phyloP scores from a whole-genome alignment of 495 filamentous ascomycete species.

The Usnea hakonensis region DNA sequence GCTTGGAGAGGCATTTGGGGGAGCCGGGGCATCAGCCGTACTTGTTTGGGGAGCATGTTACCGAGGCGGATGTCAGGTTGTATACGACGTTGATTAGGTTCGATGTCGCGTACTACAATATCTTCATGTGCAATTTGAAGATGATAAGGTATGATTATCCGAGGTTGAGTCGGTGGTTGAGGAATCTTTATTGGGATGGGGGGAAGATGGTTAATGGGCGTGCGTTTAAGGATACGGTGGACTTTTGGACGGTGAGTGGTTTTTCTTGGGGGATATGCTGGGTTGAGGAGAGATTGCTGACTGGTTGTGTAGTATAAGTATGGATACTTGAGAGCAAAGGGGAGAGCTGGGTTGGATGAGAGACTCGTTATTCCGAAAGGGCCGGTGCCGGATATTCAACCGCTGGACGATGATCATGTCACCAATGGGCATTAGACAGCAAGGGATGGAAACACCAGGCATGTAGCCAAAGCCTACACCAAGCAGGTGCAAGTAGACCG shows the following conservation, averaged over 20 bases:
- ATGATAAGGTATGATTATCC: slow-evolving; percentile 68
- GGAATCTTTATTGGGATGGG: slow-evolving; percentile 62
- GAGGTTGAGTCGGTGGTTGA: slow-evolving; percentile 58
- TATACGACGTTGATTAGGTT: slow-evolving; percentile 61
- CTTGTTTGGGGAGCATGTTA: slow-evolving; percentile 55
- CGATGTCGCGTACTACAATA: slow-evolving; percentile 59
- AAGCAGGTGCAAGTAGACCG: not conserved
- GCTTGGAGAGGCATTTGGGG: slow-evolving; percentile 52
- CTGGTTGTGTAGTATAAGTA: slow-evolving; percentile 34
- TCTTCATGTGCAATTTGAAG: slow-evolving; percentile 64
- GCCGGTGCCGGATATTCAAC: slow-evolving; percentile 51
- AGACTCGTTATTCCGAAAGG: slow-evolving; percentile 49
- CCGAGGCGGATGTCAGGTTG: slow-evolving; percentile 60
- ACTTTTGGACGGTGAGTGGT: slow-evolving; percentile 49
- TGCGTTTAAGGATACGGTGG: slow-evolving; percentile 62
- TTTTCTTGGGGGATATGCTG: not conserved
- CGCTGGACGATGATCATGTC: slow-evolving; percentile 17
- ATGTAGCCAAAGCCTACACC: not conserved
- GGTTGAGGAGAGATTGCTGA: slow-evolving; percentile 26
- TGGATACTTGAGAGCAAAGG: slow-evolving; percentile 25
- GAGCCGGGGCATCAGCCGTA: slow-evolving; percentile 46
- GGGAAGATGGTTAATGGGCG: slow-evolving; percentile 39
- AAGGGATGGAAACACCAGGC: not conserved
- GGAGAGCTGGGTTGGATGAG: slow-evolving; percentile 9
- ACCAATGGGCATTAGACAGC: not conserved